Base-by-base conservation (phyloP, 352 stramenopile species). In the Phytophthora pluvialis region DNA sequence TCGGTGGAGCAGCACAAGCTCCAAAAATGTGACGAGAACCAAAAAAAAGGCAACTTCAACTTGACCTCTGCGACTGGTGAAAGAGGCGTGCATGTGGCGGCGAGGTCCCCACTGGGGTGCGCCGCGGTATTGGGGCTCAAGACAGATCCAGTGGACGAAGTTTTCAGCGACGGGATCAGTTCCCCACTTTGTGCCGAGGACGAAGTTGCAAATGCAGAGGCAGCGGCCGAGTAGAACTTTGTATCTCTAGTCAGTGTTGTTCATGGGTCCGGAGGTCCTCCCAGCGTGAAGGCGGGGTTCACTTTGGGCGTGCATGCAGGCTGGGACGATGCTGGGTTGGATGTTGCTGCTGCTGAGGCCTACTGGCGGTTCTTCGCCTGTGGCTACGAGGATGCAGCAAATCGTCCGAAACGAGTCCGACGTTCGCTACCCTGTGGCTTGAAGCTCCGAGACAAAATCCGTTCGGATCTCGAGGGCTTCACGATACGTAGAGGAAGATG, bases 361-460 rank as follows among this genome's bases (percentile, higher is more conserved):
- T 72, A 69, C 21, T 69, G 64, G 64, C 6, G n/a, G 16, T 60
- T 69, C 32, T 65, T 73, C 26, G 36, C 32, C 15, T 68, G 32
- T 26, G 51, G 44, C 13, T 64, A 43, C 21, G 50, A 21, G 46
- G 12, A 10, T 50, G 46, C 15, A 54, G 10, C 53, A 5, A 18
- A 9, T 15, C 5, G 25, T 13, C 33, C 16, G 11, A 2, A 7
- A 40, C 18, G 26, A 38, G 16, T n/a, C 54, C 0, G 32, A 70
- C 16, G 55, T 25, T 21, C 21, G 21, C 21, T 67, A 28, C n/a
- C 50, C 7, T 44, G 64, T 8, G 40, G 44, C 10, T 67, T 67
- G 16, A 50, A 51, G n/a, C n/a, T n/a, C n/a, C n/a, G n/a, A n/a
- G 25, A 31, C 21, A 21, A 21, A 21, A 21, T 21, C 21, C 21